phyloP scores from a whole-genome alignment of 2,329 filamentous ascomycete species.

The Penicillium psychrosexuale region DNA sequence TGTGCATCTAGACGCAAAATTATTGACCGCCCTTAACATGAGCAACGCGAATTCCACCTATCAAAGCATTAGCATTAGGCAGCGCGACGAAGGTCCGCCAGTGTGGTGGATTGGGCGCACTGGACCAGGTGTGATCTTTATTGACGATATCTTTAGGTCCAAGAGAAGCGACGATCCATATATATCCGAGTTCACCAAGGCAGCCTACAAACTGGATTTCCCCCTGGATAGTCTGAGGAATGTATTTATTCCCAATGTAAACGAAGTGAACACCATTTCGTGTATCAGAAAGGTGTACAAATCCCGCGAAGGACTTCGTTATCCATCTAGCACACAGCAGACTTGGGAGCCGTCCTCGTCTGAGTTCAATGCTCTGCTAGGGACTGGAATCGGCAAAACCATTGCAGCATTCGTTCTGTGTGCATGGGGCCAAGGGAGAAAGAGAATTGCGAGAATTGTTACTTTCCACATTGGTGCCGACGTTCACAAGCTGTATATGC shows the following conservation, averaged over 20 bases:
- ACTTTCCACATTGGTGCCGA: background rate
- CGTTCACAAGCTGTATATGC: slow-evolving; percentile 1
- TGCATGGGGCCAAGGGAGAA: background rate
- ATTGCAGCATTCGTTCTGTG: background rate
- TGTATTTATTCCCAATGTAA: background rate
- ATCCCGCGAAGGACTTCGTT: background rate
- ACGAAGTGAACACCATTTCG: background rate
- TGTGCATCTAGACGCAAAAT: background rate
- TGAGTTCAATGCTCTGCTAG: background rate
- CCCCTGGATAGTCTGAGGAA: background rate
- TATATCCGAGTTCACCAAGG: slow-evolving; percentile 7
- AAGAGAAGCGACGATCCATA: background rate
- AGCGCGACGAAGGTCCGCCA: background rate
- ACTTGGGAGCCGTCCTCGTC: background rate
- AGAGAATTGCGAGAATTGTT: background rate
- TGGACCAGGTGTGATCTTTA: background rate
- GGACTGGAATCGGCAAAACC: background rate
- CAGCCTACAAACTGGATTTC: slow-evolving; percentile 1
- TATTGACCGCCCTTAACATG: background rate
- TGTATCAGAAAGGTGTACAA: background rate
- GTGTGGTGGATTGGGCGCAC: slow-evolving; percentile 4
- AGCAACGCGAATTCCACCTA: background rate
- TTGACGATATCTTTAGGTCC: slow-evolving; percentile 4
- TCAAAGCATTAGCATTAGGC: background rate
- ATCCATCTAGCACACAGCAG: background rate